Percentiles rank a stretch among this genome's conserved stretches.
phyloP scores from a whole-genome alignment of 202 grass and related monocot genomes.

The Tripidium arundinaceum region DNA sequence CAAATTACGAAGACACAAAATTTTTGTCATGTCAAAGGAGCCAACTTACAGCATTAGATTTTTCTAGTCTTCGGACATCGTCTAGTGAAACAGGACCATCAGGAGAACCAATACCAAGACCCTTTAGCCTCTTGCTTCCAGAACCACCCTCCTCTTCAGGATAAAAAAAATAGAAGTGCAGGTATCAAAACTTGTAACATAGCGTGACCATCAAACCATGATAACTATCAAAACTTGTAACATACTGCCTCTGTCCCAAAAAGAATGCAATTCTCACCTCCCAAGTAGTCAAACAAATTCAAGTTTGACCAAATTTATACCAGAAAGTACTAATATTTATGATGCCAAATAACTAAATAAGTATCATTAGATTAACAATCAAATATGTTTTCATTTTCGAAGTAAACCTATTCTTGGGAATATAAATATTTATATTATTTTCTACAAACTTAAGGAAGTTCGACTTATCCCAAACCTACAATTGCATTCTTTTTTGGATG shows the following conservation, averaged over 20 bases:
- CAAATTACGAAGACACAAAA: constrained; percentile 13
- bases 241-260: background rate
- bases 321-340: too few relatives aligned
- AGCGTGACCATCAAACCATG: constrained; percentile 7
- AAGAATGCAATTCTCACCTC: background rate
- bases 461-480: background rate
- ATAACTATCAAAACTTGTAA: constrained; percentile 10
- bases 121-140: constrained; percentile 89
- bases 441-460: background rate
- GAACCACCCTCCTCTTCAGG: constrained; percentile 47
- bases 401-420: background rate
- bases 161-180: constrained; percentile 11
- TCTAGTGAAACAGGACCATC: constrained; percentile 92
- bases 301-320: too few relatives aligned
- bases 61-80: constrained; percentile 85
- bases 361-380: too few relatives aligned
- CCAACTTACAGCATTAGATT: constrained; percentile 75
- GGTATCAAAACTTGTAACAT: constrained; percentile 24
- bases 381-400: too few relatives aligned
- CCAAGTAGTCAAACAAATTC: background rate
- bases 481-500: background rate
- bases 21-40: constrained; percentile 19
- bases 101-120: constrained; percentile 90
- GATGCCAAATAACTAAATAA: too few relatives aligned
- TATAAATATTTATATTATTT: background rate